A percentile compares a stretch with the other conserved stretches of the same genome.
These are phyloP conservation scores for Arachis monticola DNA, from an alignment of 331 rosid genomes.

Conservation along the genomic window DNA sequence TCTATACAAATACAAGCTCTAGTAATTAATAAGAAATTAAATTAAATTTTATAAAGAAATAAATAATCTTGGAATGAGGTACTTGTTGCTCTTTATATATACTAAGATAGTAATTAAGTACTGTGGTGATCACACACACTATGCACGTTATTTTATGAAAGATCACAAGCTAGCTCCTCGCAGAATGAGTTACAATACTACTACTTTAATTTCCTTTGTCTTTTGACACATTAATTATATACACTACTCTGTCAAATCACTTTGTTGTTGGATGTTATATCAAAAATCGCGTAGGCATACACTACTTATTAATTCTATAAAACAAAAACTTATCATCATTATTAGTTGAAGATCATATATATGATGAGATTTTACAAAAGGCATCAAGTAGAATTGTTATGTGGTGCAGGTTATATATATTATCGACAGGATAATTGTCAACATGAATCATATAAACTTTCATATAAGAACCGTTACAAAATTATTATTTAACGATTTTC, in stretches of 20 bases:
- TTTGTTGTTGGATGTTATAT: slow-evolving; percentile 22
- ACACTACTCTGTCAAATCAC: slow-evolving; percentile 28
- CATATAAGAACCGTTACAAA: too few relatives aligned
- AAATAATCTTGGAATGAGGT: slow-evolving; percentile 28
- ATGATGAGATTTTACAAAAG: not conserved
- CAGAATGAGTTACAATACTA: slow-evolving; percentile 18
- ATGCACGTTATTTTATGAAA: slow-evolving; percentile 38
- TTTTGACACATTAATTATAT: slow-evolving; percentile 4
- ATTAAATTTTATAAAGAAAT: too few relatives aligned
- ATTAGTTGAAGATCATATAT: not conserved
- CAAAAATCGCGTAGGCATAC: not conserved
- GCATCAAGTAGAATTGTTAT: slow-evolving; percentile 15
- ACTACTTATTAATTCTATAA: not conserved
- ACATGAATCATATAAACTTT: too few relatives aligned
- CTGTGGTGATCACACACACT: slow-evolving; percentile 14
- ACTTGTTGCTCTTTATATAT: too few relatives aligned
- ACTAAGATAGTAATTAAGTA: too few relatives aligned
- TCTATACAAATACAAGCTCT: not conserved
- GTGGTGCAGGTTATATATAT: slow-evolving; percentile 5
- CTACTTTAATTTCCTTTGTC: not conserved
- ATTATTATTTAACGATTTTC: too few relatives aligned
- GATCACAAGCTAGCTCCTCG: slow-evolving; percentile 22
- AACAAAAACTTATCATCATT: not conserved
- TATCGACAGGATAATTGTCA: too few relatives aligned
- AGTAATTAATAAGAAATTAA: not conserved